Base-by-base conservation (phyloP, 805 yeast genomes). In the Candida coquimbonensis region DNA sequence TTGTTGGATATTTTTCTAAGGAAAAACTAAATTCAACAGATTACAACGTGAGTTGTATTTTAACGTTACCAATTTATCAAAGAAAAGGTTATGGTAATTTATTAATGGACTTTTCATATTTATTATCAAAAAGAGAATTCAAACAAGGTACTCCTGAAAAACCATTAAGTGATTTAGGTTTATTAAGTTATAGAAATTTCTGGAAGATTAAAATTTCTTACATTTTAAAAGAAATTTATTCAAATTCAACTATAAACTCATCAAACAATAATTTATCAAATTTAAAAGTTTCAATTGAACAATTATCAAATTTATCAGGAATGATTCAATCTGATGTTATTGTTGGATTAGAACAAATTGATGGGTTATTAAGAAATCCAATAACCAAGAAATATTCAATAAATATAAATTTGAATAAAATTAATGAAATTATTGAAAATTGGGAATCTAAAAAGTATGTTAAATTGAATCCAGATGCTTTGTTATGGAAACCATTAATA, bases 1-100 rank as follows among this genome's bases (percentile, higher is more conserved):
- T 93, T 65, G 90, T 90, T 35, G 99, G 99, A 0, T 93, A 93
- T 63, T 93, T 93, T 60, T 86, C 96, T 24, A 93, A 93, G 57
- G 96, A 90, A 56, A 75, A 75, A 48, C 68, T 84, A 49, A 83
- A 81, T 52, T 74, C 81, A 29, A 78, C 91, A 0, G 81, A 78
- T 53, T 88, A 86, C 61, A 91, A 91, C 56, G 80, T 93, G 24
- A 83, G 95, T 48, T 93, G 99, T 66, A 91, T 93, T 37, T 68
- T 93, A 54, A 89, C 97, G 0, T 66, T 91, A 35, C 99, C 98
- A 1, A 80, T 81, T 3, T 81, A 83, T 60, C 97, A 91, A 64
- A 66, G 96, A 42, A 78, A 79, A 50, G 98, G 98, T 0, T 88
- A 85, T 64, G 99, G 99, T 3, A 83, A 80, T 60, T 75, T 91